A percentile compares a stretch with the other conserved stretches of the same genome.
phyloP scores from a whole-genome alignment of 805 yeast genomes.

The Suhomyces pyralidae region DNA sequence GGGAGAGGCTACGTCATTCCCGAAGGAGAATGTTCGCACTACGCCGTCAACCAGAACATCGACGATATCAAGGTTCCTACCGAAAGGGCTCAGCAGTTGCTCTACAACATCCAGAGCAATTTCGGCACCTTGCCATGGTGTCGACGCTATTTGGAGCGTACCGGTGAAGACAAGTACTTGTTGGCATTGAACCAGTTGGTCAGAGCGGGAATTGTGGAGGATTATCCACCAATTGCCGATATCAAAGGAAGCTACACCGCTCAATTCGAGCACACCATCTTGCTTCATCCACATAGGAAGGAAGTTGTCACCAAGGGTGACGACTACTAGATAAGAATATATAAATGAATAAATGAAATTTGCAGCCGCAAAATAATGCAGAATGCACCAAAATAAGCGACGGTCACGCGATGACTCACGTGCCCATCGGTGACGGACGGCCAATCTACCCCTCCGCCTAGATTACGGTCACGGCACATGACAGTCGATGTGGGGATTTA shows the following conservation, averaged over 20 bases:
- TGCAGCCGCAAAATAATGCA: not conserved
- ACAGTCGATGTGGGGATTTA: not conserved
- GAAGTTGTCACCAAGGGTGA: conserved; percentile 96
- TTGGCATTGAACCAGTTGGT: conserved; percentile 84
- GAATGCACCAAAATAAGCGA: too few species aligned
- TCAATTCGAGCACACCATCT: conserved; percentile 91
- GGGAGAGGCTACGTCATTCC: conserved; percentile 87
- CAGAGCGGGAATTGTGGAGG: conserved; percentile 82
- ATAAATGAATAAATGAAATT: too few species aligned
- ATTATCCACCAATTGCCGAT: conserved; percentile 91
- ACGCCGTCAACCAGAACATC: conserved; percentile 59
- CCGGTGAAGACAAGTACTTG: conserved; percentile 89
- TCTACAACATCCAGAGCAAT: conserved; percentile 67
- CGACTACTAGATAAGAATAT: conserved; percentile 53
- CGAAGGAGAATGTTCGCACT: conserved; percentile 94
- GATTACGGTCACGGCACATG: not conserved
- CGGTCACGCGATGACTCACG: not conserved
- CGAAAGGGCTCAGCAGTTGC: conserved; percentile 65
- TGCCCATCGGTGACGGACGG: too few species aligned
- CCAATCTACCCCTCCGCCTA: not conserved
- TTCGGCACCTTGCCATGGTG: conserved; percentile 97
- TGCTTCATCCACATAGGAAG: conserved; percentile 85
- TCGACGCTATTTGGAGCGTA: conserved; percentile 85
- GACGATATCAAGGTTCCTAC: conserved; percentile 44
- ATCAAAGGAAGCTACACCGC: conserved; percentile 86